Conservation (phyloP, 805 yeast species). For the Metschnikowia reukaufii region DNA sequence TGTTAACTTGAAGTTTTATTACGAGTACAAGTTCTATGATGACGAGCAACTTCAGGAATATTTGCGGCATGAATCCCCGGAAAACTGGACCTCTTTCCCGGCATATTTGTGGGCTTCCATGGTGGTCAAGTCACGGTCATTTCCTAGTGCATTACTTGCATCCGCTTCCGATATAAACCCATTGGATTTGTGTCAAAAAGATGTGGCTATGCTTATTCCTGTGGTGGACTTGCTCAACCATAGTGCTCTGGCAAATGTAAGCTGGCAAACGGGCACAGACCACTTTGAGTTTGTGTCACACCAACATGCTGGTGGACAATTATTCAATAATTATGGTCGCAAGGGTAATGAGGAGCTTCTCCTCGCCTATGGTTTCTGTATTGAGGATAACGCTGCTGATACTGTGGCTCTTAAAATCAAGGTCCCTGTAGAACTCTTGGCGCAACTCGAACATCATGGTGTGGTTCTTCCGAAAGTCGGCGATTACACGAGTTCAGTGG, state of each 20-base stretch:
- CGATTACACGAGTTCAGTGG: slow-evolving; percentile 42
- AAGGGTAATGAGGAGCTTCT: slow-evolving; percentile 83
- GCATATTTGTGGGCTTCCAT: slow-evolving; percentile 75
- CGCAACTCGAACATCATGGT: slow-evolving; percentile 35
- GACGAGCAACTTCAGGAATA: slow-evolving; percentile 37
- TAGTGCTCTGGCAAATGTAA: slow-evolving; percentile 54
- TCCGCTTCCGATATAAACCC: slow-evolving; percentile 27
- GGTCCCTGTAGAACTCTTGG: slow-evolving; percentile 38
- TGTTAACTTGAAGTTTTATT: slow-evolving; percentile 43
- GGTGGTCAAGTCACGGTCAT: slow-evolving; percentile 74
- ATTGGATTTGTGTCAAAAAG: slow-evolving; percentile 24
- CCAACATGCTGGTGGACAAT: slow-evolving; percentile 29
- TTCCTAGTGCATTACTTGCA: slow-evolving; percentile 66
- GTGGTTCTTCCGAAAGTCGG: slow-evolving; percentile 36
- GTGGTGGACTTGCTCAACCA: slow-evolving; percentile 80
- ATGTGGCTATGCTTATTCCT: slow-evolving; percentile 72
- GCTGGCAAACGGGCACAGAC: slow-evolving; percentile 49
- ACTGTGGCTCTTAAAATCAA: slow-evolving; percentile 59
- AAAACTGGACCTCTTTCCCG: slow-evolving; percentile 62
- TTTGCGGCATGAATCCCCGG: slow-evolving; percentile 19
- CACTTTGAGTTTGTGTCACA: slow-evolving; percentile 45
- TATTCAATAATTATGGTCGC: slow-evolving; percentile 83
- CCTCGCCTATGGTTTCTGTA: slow-evolving; percentile 77
- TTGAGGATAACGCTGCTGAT: slow-evolving; percentile 59
- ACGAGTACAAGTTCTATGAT: slow-evolving; percentile 40